These are phyloP conservation scores for Evernia prunastri DNA, from an alignment of 495 filamentous ascomycete species.

Conservation along the genomic window DNA sequence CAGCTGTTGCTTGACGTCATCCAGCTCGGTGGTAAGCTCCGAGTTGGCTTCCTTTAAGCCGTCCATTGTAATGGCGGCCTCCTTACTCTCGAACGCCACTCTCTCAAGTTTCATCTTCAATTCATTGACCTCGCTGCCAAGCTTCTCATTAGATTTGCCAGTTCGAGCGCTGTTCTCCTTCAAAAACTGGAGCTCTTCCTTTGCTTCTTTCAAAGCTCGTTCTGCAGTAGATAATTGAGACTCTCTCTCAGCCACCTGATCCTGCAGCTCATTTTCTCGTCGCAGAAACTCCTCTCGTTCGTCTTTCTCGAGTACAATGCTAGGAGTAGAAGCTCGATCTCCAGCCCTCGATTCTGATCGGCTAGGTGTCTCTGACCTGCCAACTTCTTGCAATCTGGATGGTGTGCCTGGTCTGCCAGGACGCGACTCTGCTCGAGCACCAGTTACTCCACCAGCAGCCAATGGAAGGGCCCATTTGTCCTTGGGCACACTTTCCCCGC, in stretches of 20 bases:
- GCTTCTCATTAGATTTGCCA: slow-evolving; percentile 78
- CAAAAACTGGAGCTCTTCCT: slow-evolving; percentile 71
- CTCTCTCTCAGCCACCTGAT: slow-evolving; percentile 91
- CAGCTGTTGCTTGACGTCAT: slow-evolving; percentile 94
- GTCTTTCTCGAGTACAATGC: slow-evolving; percentile 85
- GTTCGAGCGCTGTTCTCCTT: slow-evolving; percentile 77
- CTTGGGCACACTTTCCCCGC: slow-evolving; percentile 80
- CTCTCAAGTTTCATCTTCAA: slow-evolving; percentile 93
- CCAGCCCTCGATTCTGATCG: slow-evolving; percentile 76
- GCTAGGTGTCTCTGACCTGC: slow-evolving; percentile 53
- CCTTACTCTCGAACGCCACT: slow-evolving; percentile 90
- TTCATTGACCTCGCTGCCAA: slow-evolving; percentile 79
- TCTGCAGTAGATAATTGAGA: slow-evolving; percentile 71
- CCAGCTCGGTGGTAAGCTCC: slow-evolving; percentile 83
- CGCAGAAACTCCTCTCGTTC: slow-evolving; percentile 94
- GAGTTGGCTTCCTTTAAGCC: slow-evolving; percentile 90
- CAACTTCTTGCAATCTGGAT: slow-evolving; percentile 59
- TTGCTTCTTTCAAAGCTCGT: slow-evolving; percentile 67
- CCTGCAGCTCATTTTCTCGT: slow-evolving; percentile 93
- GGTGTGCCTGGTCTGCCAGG: slow-evolving; percentile 70
- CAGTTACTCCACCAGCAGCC: slow-evolving; percentile 48
- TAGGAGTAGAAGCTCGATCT: slow-evolving; percentile 81
- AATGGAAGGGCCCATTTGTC: slow-evolving; percentile 69
- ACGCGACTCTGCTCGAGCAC: slow-evolving; percentile 51
- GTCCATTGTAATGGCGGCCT: slow-evolving; percentile 96